phyloP scores from a whole-genome alignment of 768 basidiomycete genomes.

The Boletus sp. region DNA sequence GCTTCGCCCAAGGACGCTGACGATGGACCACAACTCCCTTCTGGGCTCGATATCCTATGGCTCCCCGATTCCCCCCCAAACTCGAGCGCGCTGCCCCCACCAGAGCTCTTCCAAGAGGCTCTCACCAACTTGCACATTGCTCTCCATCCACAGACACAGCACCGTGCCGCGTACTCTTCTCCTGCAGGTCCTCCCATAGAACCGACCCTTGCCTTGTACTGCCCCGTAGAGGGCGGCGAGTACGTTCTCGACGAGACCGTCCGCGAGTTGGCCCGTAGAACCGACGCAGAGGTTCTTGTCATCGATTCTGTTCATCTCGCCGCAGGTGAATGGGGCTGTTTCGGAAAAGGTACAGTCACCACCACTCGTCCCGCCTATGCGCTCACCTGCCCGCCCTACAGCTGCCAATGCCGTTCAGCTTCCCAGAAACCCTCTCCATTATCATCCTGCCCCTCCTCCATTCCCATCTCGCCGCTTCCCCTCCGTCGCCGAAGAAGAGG shows the following conservation, averaged over 20 bases:
- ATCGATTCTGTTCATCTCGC: constrained; percentile 83
- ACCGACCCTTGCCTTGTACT: constrained; percentile 83
- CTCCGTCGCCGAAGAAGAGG: constrained; percentile 39
- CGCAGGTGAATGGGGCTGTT: constrained; percentile 83
- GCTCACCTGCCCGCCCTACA: constrained; percentile 29
- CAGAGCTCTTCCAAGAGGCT: constrained; percentile 73
- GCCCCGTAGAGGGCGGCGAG: constrained; percentile 80
- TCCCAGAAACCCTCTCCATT: constrained; percentile 75
- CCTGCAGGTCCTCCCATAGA: constrained; percentile 57
- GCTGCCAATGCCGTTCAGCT: constrained; percentile 70
- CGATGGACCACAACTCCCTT: constrained; percentile 48
- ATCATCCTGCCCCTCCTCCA: constrained; percentile 37
- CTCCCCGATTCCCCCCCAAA: constrained; percentile 38
- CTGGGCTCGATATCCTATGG: constrained; percentile 66
- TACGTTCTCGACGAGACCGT: constrained; percentile 80
- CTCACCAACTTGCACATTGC: constrained; percentile 74
- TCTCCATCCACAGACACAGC: constrained; percentile 80
- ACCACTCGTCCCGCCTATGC: not conserved
- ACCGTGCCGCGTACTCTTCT: constrained; percentile 62
- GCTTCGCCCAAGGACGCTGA: constrained; percentile 23
- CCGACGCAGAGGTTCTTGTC: constrained; percentile 78
- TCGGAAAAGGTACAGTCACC: constrained; percentile 63
- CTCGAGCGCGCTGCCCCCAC: constrained; percentile 54
- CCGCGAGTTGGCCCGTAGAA: constrained; percentile 67
- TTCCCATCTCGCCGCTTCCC: constrained; percentile 28